phyloP scores from a whole-genome alignment of 1,284 basidiomycete genomes.

The Papiliotrema laurentii region DNA sequence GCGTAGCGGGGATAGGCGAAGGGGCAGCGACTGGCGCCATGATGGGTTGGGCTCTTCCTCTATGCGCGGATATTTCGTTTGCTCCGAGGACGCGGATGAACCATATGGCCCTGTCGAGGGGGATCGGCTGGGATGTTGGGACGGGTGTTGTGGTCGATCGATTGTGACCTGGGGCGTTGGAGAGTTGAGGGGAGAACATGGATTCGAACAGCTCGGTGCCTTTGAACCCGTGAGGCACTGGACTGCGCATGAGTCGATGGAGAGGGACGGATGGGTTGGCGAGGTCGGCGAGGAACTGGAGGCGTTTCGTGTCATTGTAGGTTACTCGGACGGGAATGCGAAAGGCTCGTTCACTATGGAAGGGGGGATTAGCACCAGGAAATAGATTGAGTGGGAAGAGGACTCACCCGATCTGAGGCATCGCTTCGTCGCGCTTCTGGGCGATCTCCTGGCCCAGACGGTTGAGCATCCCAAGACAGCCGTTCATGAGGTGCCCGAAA shows the following conservation, averaged over 20 bases:
- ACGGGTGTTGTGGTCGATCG: conserved; percentile 6
- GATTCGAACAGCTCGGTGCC: conserved; percentile 87
- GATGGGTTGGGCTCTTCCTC: conserved; percentile 30
- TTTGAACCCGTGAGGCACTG: conserved; percentile 88
- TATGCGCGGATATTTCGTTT: conserved; percentile 80
- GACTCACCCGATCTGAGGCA: conserved; percentile 42
- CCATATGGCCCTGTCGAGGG: conserved; percentile 86
- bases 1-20: conserved; percentile 34
- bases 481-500: conserved; percentile 49
- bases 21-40: conserved; percentile 20
- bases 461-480: conserved; percentile 65
- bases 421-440: conserved; percentile 50
- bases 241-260: conserved; percentile 72
- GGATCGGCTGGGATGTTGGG: conserved; percentile 59
- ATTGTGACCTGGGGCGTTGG: conserved; percentile 7
- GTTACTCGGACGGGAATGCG: conserved; percentile 83
- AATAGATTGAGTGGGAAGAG: background rate
- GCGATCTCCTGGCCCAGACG: conserved; percentile 77
- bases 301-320: conserved; percentile 79
- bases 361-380: background rate
- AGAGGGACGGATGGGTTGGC: conserved; percentile 85
- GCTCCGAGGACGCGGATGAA: conserved; percentile 91
- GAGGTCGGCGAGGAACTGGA: conserved; percentile 85
- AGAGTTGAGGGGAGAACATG: conserved; percentile 54
- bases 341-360: conserved; percentile 64